Evolutionary conservation across 805 yeast species (phyloP).

Genomic region (Komagataella populi): DNA sequence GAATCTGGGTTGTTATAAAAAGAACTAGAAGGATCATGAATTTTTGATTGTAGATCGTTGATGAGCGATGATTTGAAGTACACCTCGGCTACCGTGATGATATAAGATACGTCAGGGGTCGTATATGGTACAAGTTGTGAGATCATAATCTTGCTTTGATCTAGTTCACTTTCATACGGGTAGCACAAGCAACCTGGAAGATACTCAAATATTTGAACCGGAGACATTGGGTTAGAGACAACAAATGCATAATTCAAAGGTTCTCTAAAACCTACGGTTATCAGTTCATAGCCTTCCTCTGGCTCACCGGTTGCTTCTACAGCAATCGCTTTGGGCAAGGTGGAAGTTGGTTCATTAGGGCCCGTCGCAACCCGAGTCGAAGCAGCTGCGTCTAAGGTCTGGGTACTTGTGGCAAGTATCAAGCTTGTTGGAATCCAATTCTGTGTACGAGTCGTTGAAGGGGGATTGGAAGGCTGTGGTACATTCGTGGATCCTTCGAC

Average conservation of each 20-base stretch:
- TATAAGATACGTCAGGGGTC: slow-evolving; percentile 38
- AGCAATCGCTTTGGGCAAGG: slow-evolving; percentile 67
- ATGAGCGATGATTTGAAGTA: slow-evolving; percentile 56
- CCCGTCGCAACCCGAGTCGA: slow-evolving; percentile 12
- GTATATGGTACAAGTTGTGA: slow-evolving; percentile 65
- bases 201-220: slow-evolving; percentile 77
- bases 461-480: background rate
- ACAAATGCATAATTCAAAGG: slow-evolving; percentile 78
- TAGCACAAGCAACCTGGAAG: slow-evolving; percentile 59
- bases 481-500: slow-evolving; percentile 1
- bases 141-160: slow-evolving; percentile 36
- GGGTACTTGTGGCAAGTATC: slow-evolving; percentile 15
- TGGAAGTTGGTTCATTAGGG: slow-evolving; percentile 25
- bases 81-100: slow-evolving; percentile 81
- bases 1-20: slow-evolving; percentile 48
- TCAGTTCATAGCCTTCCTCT: slow-evolving; percentile 36
- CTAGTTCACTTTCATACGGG: slow-evolving; percentile 32
- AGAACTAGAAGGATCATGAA: slow-evolving; percentile 37
- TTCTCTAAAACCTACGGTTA: slow-evolving; percentile 68
- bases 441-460: slow-evolving; percentile 8
- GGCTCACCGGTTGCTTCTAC: slow-evolving; percentile 36
- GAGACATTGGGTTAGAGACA: slow-evolving; percentile 55
- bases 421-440: slow-evolving; percentile 32
- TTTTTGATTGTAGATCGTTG: slow-evolving; percentile 28
- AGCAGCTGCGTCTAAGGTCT: slow-evolving; percentile 15